Conservation (phyloP, 129 eudicot genomes). For the Saussurea involucrata region DNA sequence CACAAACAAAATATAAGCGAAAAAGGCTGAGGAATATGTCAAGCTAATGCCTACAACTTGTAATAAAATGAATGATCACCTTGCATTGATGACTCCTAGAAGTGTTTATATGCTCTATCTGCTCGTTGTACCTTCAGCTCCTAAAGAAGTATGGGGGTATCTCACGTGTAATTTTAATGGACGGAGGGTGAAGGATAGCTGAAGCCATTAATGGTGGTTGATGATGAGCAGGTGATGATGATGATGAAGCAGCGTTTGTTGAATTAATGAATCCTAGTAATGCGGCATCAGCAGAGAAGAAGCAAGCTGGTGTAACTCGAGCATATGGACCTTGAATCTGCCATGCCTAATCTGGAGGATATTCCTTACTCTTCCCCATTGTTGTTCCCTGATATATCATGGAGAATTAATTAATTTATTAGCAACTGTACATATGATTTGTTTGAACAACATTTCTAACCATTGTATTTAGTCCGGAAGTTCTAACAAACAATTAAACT, state of each 20-base stretch:
- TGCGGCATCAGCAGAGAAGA: too few relatives aligned
- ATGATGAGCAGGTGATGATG: slow-evolving; percentile 25
- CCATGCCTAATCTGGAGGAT: slow-evolving; percentile 38
- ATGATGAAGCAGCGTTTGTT: slow-evolving; percentile 41
- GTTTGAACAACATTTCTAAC: too few relatives aligned
- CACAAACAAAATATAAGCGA: too few relatives aligned
- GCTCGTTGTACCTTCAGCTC: slow-evolving; percentile 28
- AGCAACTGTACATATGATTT: not conserved
- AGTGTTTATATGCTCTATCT: too few relatives aligned
- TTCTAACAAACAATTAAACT: too few relatives aligned
- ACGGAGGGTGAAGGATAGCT: slow-evolving; percentile 13
- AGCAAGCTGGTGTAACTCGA: slow-evolving; percentile 29
- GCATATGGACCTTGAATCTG: slow-evolving; percentile 31
- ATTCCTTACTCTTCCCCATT: slow-evolving; percentile 42
- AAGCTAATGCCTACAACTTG: too few relatives aligned
- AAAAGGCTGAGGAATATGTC: too few relatives aligned
- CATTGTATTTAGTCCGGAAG: too few relatives aligned
- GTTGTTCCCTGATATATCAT: slow-evolving; percentile 56
- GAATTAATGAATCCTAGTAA: slow-evolving; percentile 79
- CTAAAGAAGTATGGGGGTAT: slow-evolving; percentile 14
- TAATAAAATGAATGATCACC: too few relatives aligned
- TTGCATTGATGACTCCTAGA: too few relatives aligned
- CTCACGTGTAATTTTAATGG: slow-evolving; percentile 7
- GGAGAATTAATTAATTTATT: not conserved
- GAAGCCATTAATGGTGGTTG: slow-evolving; percentile 22